Percentiles rank a stretch among this genome's conserved stretches.
Evolutionary conservation across 495 filamentous ascomycete genomes (phyloP).

Genomic region (Penicillium pulvis): DNA sequence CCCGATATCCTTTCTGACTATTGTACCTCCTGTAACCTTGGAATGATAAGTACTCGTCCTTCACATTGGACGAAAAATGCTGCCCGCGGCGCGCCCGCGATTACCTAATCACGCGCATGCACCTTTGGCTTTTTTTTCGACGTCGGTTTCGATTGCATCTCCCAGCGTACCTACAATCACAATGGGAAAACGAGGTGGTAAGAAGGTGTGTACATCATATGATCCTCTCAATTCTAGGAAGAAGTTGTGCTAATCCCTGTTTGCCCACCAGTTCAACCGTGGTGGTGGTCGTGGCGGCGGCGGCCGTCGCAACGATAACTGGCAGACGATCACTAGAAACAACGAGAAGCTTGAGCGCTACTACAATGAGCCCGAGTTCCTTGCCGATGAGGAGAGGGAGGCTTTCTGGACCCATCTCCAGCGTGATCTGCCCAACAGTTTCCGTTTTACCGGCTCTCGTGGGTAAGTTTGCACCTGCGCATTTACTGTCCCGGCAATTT

Average conservation of each 20-base stretch:
- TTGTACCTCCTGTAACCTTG: neutral
- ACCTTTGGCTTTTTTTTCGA: slow-evolving; percentile 19
- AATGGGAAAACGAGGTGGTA: slow-evolving; percentile 45
- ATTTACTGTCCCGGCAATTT: neutral
- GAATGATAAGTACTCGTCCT: too few relatives aligned
- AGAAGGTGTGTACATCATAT: slow-evolving; percentile 28
- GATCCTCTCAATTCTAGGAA: slow-evolving; percentile 3
- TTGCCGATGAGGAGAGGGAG: slow-evolving; percentile 70
- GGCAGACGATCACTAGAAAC: slow-evolving; percentile 61
- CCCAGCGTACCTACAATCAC: slow-evolving; percentile 20
- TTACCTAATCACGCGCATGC: slow-evolving; percentile 16
- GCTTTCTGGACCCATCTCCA: slow-evolving; percentile 81
- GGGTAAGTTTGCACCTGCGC: slow-evolving; percentile 51
- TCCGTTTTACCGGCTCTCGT: slow-evolving; percentile 92
- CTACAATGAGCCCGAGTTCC: slow-evolving; percentile 74
- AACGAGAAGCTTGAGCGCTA: slow-evolving; percentile 80
- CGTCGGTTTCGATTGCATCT: slow-evolving; percentile 16
- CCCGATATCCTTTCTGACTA: neutral
- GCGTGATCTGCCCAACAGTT: slow-evolving; percentile 89
- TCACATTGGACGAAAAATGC: neutral
- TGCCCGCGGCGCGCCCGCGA: slow-evolving; percentile 6
- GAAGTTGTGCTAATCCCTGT: slow-evolving; percentile 16
- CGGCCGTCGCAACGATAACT: slow-evolving; percentile 26
- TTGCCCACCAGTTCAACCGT: slow-evolving; percentile 29
- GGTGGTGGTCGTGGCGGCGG: slow-evolving; percentile 39